Conservation (phyloP, 1,284 basidiomycete genomes). For the Ganoderma lucidum region DNA sequence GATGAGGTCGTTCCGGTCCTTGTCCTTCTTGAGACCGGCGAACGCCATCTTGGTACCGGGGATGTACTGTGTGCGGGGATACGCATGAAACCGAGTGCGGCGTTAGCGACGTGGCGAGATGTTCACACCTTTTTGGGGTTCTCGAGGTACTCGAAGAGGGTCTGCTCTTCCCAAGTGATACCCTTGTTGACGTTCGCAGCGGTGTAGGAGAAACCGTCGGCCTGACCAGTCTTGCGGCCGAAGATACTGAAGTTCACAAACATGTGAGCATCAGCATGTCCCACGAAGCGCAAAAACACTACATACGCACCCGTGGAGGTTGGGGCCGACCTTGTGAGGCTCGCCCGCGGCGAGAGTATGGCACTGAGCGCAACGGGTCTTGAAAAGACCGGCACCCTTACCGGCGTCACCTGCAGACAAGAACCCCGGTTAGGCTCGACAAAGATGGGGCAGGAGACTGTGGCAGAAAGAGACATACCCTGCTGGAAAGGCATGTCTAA, state of each 20-base stretch:
- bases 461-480: slow-evolving; percentile 36
- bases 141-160: slow-evolving; percentile 94
- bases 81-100: slow-evolving; percentile 15
- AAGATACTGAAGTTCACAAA: slow-evolving; percentile 57
- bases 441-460: background rate
- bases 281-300: background rate
- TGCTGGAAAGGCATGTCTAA: slow-evolving; percentile 46
- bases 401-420: slow-evolving; percentile 74
- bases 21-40: slow-evolving; percentile 96
- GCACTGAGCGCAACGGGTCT: slow-evolving; percentile 98
- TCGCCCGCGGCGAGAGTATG: slow-evolving; percentile 91
- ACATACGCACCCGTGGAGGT: slow-evolving; percentile 84
- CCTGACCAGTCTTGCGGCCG: slow-evolving; percentile 93
- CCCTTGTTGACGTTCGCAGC: slow-evolving; percentile 98
- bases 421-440: slow-evolving; percentile 13
- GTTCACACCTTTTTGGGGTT: slow-evolving; percentile 92
- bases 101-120: slow-evolving; percentile 32
- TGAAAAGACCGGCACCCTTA: slow-evolving; percentile 94
- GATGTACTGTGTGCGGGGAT: slow-evolving; percentile 71
- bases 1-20: slow-evolving; percentile 93
- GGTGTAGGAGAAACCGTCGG: slow-evolving; percentile 90
- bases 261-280: slow-evolving; percentile 21
- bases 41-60: slow-evolving; percentile 99
- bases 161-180: slow-evolving; percentile 85
- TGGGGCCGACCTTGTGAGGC: slow-evolving; percentile 91